Base-by-base conservation (phyloP, 768 basidiomycete genomes). In the Calocybe indica region DNA sequence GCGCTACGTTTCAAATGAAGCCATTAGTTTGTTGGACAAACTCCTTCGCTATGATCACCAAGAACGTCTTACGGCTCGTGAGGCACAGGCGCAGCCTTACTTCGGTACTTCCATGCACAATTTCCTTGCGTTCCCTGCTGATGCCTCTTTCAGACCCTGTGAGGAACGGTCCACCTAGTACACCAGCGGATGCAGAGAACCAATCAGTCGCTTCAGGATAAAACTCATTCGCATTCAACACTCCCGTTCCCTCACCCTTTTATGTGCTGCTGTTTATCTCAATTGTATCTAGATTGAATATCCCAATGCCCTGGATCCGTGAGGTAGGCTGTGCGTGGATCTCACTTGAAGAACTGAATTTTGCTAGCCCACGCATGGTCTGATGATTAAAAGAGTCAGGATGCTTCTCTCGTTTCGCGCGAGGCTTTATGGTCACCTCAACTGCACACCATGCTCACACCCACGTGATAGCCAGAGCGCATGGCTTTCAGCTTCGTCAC, bases 31-130 rank as follows among this genome's bases (percentile, higher is more conserved):
- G 60, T 69, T 98, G 51, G 95, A 98, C 70, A 93, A 93, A 68
- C 77, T 98, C 33, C 76, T 96, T 62, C 85, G 92, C 45, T 98
- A 97, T 65, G 95, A 98, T 62, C 95, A 98, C 62, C 93, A 96
- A 71, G 93, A 95, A 62, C 83, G 95, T 46, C 74, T 97, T 49
- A 98, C 95, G 6, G 95, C 95, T 44, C 82, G 83, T 52, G 95
- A 98, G 65, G 91, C 92, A 5, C 92, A 95, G 63, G 75, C 73
- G 12, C 94, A 96, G 58, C 76, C 86, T n/a, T 97, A 96, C 70
- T 98, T 97, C 60, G 88, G 89, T 89, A 57, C 50, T 71, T 55
- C 14, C 46, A 42, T 45, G 33, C 44, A 13, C 46, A 10, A 42
- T 54, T 46, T 40, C 38, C 29, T 52, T 45, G 37, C 22, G 52